Evolutionary conservation across 2,329 filamentous ascomycete species (phyloP), one percentile per base, ranked within the genome.

Genomic region (Ceratocystis colombiana): DNA sequence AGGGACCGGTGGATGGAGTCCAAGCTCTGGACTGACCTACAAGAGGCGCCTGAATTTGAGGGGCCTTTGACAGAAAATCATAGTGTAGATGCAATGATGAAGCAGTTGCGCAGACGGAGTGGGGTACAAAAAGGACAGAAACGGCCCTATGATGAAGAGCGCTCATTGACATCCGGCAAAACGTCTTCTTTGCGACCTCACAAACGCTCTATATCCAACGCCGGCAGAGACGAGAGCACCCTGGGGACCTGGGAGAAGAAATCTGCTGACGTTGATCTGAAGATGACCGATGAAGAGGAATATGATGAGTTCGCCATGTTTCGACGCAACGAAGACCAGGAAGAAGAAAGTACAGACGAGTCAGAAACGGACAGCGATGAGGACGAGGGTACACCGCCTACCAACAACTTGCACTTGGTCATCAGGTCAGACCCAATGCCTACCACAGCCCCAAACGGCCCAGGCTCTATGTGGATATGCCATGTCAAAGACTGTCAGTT

Each of bases 391-490:
- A 28, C n/a, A 5, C 64, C 44, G 30, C 46, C 59, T 33, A 53
- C 22, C 48, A 53, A 64, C 8, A 53, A 46, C n/a, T 30, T 66
- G 20, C 37, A 48, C 15, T 28, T 84, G 17, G 76, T 81, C 12
- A 75, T 83, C 8, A 77, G 77, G 30, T 76, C 80, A 4, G 80
- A 84, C 65, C 78, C 74, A 61, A 70, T 83, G 10, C 82, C 81
- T 0, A 78, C 79, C 3, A 75, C 76, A 6, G 74, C 73, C 2
- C 78, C 83, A 0, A 77, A 79, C 44, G 85, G 83, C 0, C 82
- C 84, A 0, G 79, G 84, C 67, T 82, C 86, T 64, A 84, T 84
- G 0, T 90, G 87, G 87, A 77, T 76, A 0, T 90, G 88, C 71
- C 80, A 81, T 3, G 79, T 87, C 68, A 82, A 84, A 77, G 84